Base-by-base conservation (phyloP, 2,329 filamentous ascomycete species). In the Xylaria sp. region DNA sequence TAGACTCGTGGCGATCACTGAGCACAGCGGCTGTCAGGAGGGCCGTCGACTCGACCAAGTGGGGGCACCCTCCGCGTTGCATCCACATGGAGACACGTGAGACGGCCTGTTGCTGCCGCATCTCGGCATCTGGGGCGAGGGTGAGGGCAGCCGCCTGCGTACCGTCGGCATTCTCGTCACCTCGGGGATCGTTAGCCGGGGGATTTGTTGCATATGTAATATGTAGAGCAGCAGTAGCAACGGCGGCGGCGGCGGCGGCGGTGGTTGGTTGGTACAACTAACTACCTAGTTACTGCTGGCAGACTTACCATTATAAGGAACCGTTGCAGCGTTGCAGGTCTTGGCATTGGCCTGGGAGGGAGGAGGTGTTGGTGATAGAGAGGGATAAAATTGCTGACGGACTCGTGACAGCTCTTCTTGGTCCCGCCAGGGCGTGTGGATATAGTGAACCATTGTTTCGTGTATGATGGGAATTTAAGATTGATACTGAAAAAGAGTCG, bases 41-140 rank as follows among this genome's bases (percentile, higher is more conserved):
- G 2, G 90, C 91, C 48, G 92, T 94, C 41, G 90, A 92, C 80
- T 95, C 92, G 62, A 95, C 87, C 79, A 93, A 85, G 81, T 95
- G 91, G 63, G 93, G 92, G 69, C 93, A 91, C 74, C 88, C 88
- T 71, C 90, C 90, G 77, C 91, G 87, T 75, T 91, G 86, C 85
- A 91, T 89, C 91, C 90, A 92, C 80, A 90, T 85, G 48, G 86
- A 85, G 57, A 90, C 87, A 59, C 85, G 83, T 59, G 86, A 85
- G 57, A 90, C 86, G 66, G 87, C 85, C 68, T 83, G 80, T 74
- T 83, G 81, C 67, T 79, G 77, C 63, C 76, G 70, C 45, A 69
- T 69, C 56, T 67, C 67, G 66, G 61, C 70, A 34, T 68, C 65
- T 13, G 48, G 57, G 36, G 63, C 43, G 23, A 58, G 56, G 25